Base-by-base conservation (phyloP, 768 basidiomycete species). In the Lactarius akahatsu region DNA sequence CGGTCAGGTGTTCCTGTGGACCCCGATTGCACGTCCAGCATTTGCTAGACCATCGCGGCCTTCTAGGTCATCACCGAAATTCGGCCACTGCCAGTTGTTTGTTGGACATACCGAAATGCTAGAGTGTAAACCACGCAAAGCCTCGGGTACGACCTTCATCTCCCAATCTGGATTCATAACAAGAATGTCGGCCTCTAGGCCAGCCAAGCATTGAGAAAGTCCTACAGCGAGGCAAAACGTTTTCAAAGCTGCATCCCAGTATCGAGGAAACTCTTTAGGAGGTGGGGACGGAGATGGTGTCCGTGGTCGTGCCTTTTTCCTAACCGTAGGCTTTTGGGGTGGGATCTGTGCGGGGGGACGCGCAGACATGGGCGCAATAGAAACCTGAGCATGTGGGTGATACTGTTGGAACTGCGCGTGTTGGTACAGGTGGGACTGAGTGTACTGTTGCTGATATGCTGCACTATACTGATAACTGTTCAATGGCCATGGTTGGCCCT, bases 131-230 rank as follows among this genome's bases (percentile, higher is more conserved):
- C 70, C 55, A 15, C 60, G 59, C 41, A 76, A 63, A 23, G 75
- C 74, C 6, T 57, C 60, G n/a, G 70, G 69, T 8, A 76, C 64
- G 30, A 65, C 67, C 47, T 73, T 59, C 56, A 59, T 54, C 65
- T 76, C 75, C 60, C 65, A 71, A 20, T 73, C 73, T 41, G 66
- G 60, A 58, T 71, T 74, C 71, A 76, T 70, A 20, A 76, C 72
- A 38, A 76, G 66, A 41, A 76, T 73, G 59, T 76, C 75, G 28
- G 61, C 61, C 63, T 72, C 72, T 30, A 76, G 70, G 16, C 71
- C 75, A 34, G 66, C 67, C 50, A 73, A 60, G 41, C 71, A 68
- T 40, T 75, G 73, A 23, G 60, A 59, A 40, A 75, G 64, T 18
- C 75, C 75, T 38, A 72, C 68, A 40, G 71, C 43, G 18, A 64